Evolutionary conservation across 805 yeast genomes (phyloP).

Genomic region (Martiniozyma abietophila): DNA sequence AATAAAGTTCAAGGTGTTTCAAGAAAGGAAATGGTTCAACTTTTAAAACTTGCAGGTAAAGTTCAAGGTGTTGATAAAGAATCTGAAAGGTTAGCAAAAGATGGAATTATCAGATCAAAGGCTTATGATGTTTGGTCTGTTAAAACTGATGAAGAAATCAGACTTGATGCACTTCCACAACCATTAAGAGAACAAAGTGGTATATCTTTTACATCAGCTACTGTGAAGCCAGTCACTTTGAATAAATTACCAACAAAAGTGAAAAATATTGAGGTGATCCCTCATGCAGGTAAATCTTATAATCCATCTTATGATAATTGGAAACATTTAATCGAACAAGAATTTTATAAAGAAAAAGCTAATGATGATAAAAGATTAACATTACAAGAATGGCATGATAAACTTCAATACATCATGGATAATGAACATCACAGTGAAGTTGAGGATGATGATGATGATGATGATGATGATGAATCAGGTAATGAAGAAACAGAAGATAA

Average conservation of each 20-base stretch:
- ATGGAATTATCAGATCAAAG: slow-evolving; percentile 49
- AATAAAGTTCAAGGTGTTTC: slow-evolving; percentile 47
- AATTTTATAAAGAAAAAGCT: slow-evolving; percentile 54
- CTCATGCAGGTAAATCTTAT: slow-evolving; percentile 86
- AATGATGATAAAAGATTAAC: slow-evolving; percentile 56
- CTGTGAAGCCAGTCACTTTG: slow-evolving; percentile 46
- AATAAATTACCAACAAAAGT: slow-evolving; percentile 44
- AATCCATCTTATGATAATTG: slow-evolving; percentile 84
- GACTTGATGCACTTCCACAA: slow-evolving; percentile 28
- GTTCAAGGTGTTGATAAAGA: slow-evolving; percentile 44
- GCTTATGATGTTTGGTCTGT: slow-evolving; percentile 63
- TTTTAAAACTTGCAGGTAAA: slow-evolving; percentile 73
- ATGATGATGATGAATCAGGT: slow-evolving; percentile 29
- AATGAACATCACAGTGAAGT: slow-evolving; percentile 53
- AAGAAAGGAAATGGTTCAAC: slow-evolving; percentile 50
- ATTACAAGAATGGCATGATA: slow-evolving; percentile 52
- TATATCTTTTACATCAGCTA: slow-evolving; percentile 42
- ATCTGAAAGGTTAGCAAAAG: slow-evolving; percentile 47
- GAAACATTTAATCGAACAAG: slow-evolving; percentile 61
- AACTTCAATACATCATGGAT: slow-evolving; percentile 56
- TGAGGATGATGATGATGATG: slow-evolving; percentile 32
- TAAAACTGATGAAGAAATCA: slow-evolving; percentile 9
- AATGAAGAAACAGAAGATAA: slow-evolving; percentile 25
- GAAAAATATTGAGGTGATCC: slow-evolving; percentile 39
- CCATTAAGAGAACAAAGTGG: slow-evolving; percentile 25